Conservation (phyloP, 257 asterid species). For the Gentiana macrophylla region DNA sequence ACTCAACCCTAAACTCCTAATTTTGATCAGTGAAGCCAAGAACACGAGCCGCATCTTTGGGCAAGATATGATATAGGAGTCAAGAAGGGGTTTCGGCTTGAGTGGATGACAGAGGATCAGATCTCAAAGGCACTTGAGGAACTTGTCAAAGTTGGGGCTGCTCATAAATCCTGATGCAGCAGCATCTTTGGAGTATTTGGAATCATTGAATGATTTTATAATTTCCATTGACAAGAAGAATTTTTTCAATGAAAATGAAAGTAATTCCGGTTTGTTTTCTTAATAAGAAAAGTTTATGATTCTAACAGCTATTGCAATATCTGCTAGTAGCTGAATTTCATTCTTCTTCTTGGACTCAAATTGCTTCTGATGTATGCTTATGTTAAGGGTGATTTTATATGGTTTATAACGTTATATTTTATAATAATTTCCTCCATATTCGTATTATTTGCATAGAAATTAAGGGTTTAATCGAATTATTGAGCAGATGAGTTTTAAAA, state of each 20-base stretch:
- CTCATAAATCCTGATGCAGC: conserved; percentile 23
- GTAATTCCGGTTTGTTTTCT: background rate
- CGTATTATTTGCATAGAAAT: too few relatives aligned
- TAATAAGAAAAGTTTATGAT: background rate
- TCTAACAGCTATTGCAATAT: too few relatives aligned
- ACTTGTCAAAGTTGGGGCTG: conserved; percentile 58
- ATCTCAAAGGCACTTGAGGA: conserved; percentile 74
- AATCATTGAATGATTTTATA: background rate
- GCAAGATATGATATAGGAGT: conserved; percentile 83
- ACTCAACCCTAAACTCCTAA: conserved; percentile 72
- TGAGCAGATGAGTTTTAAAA: too few relatives aligned
- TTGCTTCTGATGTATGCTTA: background rate
- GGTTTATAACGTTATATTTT: too few relatives aligned
- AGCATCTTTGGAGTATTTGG: background rate
- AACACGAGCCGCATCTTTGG: conserved; percentile 92
- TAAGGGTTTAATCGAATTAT: too few relatives aligned
- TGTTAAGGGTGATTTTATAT: too few relatives aligned
- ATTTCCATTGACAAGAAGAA: background rate
- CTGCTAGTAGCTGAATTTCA: background rate
- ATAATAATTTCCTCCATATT: too few relatives aligned
- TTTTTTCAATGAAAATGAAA: background rate
- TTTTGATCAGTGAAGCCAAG: conserved; percentile 74
- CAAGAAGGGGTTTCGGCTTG: conserved; percentile 63
- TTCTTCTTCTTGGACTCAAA: background rate
- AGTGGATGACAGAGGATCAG: conserved; percentile 66